A percentile compares a stretch with the other conserved stretches of the same genome.
These are phyloP conservation scores for Echinosophora koreensis DNA, from an alignment of 306 rosid species.

Conservation along the genomic window DNA sequence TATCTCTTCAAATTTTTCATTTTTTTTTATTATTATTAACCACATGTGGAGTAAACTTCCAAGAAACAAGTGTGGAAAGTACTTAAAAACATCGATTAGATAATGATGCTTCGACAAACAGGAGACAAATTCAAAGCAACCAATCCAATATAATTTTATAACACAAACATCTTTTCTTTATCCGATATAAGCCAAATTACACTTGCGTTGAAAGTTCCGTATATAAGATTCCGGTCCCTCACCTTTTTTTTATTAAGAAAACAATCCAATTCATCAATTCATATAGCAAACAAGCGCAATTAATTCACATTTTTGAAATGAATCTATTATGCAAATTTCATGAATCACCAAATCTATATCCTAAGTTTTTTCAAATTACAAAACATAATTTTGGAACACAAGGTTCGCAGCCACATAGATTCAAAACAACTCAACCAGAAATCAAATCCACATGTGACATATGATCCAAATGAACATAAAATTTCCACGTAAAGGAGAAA, in stretches of 20 bases:
- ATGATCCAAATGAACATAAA: background rate
- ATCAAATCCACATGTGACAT: background rate
- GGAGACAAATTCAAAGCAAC: constrained; percentile 46
- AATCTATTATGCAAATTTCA: background rate
- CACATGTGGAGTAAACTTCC: constrained; percentile 29
- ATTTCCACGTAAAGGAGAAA: background rate
- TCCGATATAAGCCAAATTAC: constrained; percentile 2
- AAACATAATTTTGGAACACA: background rate
- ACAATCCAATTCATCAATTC: background rate
- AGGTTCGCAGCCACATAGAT: too few relatives aligned
- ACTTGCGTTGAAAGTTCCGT: constrained; percentile 18
- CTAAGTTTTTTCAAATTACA: background rate
- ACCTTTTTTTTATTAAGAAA: background rate
- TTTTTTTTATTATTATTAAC: background rate
- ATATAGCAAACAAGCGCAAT: background rate
- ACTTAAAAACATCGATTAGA: constrained; percentile 8
- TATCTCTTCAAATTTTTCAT: background rate
- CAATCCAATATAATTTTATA: background rate
- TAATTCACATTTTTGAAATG: background rate
- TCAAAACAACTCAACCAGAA: background rate
- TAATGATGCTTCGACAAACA: constrained; percentile 36
- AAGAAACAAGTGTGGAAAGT: constrained; percentile 35
- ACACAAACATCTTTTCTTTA: background rate
- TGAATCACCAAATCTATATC: background rate
- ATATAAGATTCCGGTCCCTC: constrained; percentile 22